phyloP scores from a whole-genome alignment of 2,329 filamentous ascomycete genomes.

The Aspergillus chevalieri region DNA sequence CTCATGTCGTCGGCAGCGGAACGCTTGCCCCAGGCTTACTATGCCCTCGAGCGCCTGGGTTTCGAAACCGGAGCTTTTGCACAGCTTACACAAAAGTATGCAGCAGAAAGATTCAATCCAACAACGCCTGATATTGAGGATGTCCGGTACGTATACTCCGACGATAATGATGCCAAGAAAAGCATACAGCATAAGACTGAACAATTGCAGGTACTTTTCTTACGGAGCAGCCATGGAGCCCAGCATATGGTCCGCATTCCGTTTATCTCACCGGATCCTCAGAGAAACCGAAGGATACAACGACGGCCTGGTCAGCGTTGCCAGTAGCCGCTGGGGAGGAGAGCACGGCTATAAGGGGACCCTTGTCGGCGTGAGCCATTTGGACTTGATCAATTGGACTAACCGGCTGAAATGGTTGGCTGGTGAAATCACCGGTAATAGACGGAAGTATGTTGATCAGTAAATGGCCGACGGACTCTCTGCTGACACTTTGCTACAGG shows the following conservation, averaged over 20 bases:
- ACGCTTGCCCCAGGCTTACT: conserved; percentile 51
- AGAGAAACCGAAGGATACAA: conserved; percentile 52
- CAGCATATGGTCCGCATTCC: conserved; percentile 52
- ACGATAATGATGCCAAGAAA: not conserved
- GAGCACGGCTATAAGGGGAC: conserved; percentile 54
- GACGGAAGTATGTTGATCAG: conserved; percentile 39
- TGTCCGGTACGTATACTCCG: conserved; percentile 37
- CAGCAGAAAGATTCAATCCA: conserved; percentile 54
- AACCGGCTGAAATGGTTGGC: conserved; percentile 56
- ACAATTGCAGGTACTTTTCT: conserved; percentile 49
- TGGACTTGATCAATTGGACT: conserved; percentile 63
- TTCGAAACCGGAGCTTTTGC: conserved; percentile 56
- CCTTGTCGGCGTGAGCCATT: conserved; percentile 56
- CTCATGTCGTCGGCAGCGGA: conserved; percentile 41
- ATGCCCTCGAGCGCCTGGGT: conserved; percentile 48
- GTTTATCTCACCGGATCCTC: conserved; percentile 51
- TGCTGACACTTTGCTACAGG: conserved; percentile 23
- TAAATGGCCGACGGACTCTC: too few species aligned
- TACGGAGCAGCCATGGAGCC: conserved; percentile 56
- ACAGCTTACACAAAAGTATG: conserved; percentile 56
- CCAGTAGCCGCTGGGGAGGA: conserved; percentile 55
- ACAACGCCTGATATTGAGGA: conserved; percentile 50
- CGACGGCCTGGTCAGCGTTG: conserved; percentile 57
- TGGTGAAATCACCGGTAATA: conserved; percentile 51
- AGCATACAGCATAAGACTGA: conserved; percentile 5